Evolutionary conservation across 2,329 filamentous ascomycete genomes (phyloP).

Genomic region (Epichloe sylvatica): DNA sequence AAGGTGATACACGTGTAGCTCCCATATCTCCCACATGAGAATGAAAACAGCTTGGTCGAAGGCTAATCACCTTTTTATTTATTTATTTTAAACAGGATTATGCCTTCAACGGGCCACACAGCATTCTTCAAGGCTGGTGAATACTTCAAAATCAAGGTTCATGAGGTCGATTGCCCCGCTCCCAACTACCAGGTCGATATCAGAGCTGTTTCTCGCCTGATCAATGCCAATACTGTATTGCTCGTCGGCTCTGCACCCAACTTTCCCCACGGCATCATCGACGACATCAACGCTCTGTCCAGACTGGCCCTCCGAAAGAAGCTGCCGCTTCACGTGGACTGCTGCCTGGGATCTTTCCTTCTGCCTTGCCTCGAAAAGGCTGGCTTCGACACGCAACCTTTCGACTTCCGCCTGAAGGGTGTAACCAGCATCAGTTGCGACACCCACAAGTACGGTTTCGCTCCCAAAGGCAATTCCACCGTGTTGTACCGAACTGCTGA

Average conservation of each 20-base stretch:
- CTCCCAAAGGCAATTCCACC: slow-evolving; percentile 92
- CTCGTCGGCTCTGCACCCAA: slow-evolving; percentile 93
- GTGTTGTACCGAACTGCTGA: slow-evolving; percentile 72
- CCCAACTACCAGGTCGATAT: slow-evolving; percentile 76
- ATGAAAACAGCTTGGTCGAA: not conserved
- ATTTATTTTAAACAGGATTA: slow-evolving; percentile 47
- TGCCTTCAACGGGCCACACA: slow-evolving; percentile 87
- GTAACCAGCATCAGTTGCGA: slow-evolving; percentile 94
- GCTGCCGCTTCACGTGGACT: slow-evolving; percentile 88
- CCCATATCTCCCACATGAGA: not conserved
- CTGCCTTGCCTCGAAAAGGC: slow-evolving; percentile 83
- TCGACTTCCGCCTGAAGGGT: slow-evolving; percentile 87
- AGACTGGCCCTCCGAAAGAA: slow-evolving; percentile 66
- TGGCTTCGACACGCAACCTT: slow-evolving; percentile 78
- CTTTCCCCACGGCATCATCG: slow-evolving; percentile 96
- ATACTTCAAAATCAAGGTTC: slow-evolving; percentile 94
- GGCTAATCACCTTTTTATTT: not conserved
- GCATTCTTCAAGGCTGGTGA: slow-evolving; percentile 90
- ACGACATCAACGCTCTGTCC: slow-evolving; percentile 79
- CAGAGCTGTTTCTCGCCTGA: slow-evolving; percentile 61
- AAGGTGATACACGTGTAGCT: not conserved
- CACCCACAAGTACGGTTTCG: slow-evolving; percentile 98
- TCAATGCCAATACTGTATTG: slow-evolving; percentile 88
- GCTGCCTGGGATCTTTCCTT: slow-evolving; percentile 91
- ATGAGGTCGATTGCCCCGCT: slow-evolving; percentile 74